Evolutionary conservation across 2,329 filamentous ascomycete species (phyloP).

Genomic region (Rachicladosporium sp.): DNA sequence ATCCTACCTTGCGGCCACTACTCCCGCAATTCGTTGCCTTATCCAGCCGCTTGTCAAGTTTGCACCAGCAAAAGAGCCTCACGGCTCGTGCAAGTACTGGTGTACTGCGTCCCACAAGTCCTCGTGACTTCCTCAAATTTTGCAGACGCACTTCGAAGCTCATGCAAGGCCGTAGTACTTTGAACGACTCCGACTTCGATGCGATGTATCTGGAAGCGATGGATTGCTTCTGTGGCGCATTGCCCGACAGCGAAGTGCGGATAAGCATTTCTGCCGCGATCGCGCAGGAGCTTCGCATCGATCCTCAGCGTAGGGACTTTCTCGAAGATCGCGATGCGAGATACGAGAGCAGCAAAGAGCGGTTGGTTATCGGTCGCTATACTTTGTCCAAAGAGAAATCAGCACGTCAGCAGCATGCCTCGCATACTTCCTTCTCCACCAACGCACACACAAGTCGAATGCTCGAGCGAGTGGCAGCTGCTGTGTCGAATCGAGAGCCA

Average conservation of each 20-base stretch:
- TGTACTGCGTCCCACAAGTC: slow-evolving; percentile 50
- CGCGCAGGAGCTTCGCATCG: slow-evolving; percentile 76
- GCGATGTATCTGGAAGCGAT: slow-evolving; percentile 87
- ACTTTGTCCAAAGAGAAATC: slow-evolving; percentile 10
- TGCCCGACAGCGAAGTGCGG: slow-evolving; percentile 53
- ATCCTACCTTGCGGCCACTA: slow-evolving; percentile 53
- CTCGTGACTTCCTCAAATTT: slow-evolving; percentile 83
- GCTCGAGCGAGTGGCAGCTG: slow-evolving; percentile 77
- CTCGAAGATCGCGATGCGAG: slow-evolving; percentile 59
- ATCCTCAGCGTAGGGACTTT: slow-evolving; percentile 68
- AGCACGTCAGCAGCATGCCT: slow-evolving; percentile 3
- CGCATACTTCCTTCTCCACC: slow-evolving; percentile 62
- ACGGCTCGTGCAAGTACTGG: slow-evolving; percentile 39
- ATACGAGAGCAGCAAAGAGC: slow-evolving; percentile 38
- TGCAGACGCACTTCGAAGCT: slow-evolving; percentile 62
- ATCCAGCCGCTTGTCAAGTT: slow-evolving; percentile 34
- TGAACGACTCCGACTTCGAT: slow-evolving; percentile 59
- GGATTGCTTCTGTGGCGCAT: slow-evolving; percentile 79
- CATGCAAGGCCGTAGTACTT: slow-evolving; percentile 48
- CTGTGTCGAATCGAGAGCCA: slow-evolving; percentile 74
- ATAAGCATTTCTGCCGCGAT: slow-evolving; percentile 54
- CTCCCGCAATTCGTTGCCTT: slow-evolving; percentile 44
- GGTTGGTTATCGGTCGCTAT: slow-evolving; percentile 20
- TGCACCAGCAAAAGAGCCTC: slow-evolving; percentile 33
- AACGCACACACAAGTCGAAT: slow-evolving; percentile 74